phyloP scores from a whole-genome alignment of 441 rosid genomes.

The Bruguiera hainesii region DNA sequence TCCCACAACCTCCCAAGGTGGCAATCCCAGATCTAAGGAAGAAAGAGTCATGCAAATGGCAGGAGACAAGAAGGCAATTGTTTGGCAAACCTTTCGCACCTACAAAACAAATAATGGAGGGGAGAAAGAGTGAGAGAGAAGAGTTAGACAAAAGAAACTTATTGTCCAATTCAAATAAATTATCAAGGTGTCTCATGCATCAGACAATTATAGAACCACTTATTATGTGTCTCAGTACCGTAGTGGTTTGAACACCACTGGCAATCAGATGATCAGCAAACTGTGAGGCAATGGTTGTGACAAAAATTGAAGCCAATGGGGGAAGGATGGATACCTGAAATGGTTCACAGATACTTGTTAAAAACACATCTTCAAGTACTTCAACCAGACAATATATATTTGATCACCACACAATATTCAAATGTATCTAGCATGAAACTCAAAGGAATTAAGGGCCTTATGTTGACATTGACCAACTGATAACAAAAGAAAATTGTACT shows the following conservation, averaged over 20 bases:
- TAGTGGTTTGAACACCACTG: constrained; percentile 77
- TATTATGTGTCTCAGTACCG: constrained; percentile 37
- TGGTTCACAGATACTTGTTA: constrained; percentile 16
- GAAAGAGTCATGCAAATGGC: constrained; percentile 87
- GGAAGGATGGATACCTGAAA: constrained; percentile 98
- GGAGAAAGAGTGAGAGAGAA: not conserved
- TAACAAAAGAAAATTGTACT: no score
- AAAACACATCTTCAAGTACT: constrained; percentile 1
- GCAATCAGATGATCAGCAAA: constrained; percentile 80
- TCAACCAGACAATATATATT: not conserved
- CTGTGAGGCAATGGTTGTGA: constrained; percentile 76
- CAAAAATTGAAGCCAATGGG: constrained; percentile 80
- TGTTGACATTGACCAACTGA: no score
- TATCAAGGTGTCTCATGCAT: constrained; percentile 14
- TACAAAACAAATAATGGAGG: constrained; percentile 24
- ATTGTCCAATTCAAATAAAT: constrained; percentile 10
- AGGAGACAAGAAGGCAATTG: constrained; percentile 85
- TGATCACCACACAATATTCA: no score
- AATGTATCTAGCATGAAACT: no score
- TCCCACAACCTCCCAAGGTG: constrained; percentile 93
- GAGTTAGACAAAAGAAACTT: not conserved
- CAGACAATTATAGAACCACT: constrained; percentile 3
- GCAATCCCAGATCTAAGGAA: constrained; percentile 84
- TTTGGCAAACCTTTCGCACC: constrained; percentile 95
- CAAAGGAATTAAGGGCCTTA: no score